Evolutionary conservation across 768 basidiomycete genomes (phyloP), one percentile per base, ranked within the genome.

Genomic region (Saitozyma sp.): DNA sequence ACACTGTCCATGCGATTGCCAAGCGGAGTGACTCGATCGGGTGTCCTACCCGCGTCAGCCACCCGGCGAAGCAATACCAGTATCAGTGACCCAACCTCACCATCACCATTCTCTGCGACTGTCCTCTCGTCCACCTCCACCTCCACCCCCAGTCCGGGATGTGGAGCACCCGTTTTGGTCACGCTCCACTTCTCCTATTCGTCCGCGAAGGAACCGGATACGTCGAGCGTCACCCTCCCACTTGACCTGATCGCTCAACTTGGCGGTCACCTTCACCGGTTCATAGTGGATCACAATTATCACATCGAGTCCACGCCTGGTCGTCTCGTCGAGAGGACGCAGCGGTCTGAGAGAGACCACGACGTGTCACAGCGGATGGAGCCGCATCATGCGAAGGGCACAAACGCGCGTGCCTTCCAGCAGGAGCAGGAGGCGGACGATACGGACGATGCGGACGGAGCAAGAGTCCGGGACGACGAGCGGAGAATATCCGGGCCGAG

Each of bases 121-220:
- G 49, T 69, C 13, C 40, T 61, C 16, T 61, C 61, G 42, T 45
- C 57, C 42, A 46, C 51, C 13, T 48, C 54, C 5, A 20, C 46
- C 8, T 55, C 68, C 8, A 41, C 51, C 14, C 58, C 58, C 7
- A 6, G 2, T 6, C 6, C 45, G 43, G 43, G 43, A 11, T 11
- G 2, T 1, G 17, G 46, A 8, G 41, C 50, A 2, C 10, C 50
- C 16, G n/a, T 63, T 13, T 20, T 73, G 3, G 19, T 72, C 38
- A 68, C 49, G 8, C 55, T 75, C 1, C 64, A 70, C 50, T 75
- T 75, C 49, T 67, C 63, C 6, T 75, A 70, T 56, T 68, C 64
- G 8, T 56, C 67, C 10, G 60, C 61, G 42, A 62, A 67, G 20
- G 19, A 45, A 13, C 65, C 66, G 42, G 62, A 59, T 40, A 71